phyloP scores from a whole-genome alignment of 2,329 filamentous ascomycete species.

The Talaromyces sp. region DNA sequence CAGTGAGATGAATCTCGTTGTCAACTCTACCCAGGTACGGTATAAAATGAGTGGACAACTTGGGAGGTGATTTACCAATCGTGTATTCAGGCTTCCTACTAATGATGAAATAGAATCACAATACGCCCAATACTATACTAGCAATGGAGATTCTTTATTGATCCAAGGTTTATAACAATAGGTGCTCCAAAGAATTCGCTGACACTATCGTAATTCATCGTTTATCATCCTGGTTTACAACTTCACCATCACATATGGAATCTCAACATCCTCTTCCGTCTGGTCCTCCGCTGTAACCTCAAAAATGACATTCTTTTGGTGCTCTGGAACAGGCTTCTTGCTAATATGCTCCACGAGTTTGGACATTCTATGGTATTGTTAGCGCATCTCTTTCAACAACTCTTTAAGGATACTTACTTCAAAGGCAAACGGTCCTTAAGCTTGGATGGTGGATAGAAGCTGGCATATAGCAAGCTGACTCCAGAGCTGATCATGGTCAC shows the following conservation, averaged over 20 bases:
- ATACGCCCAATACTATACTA: background rate
- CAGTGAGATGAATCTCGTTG: too few relatives aligned
- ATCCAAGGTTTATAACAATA: background rate
- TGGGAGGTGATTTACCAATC: background rate
- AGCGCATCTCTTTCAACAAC: constrained; percentile 20
- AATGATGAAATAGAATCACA: background rate
- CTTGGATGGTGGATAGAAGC: constrained; percentile 81
- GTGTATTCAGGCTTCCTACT: background rate
- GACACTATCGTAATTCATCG: background rate
- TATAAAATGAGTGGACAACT: background rate
- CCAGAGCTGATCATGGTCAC: constrained; percentile 97
- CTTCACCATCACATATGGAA: constrained; percentile 93
- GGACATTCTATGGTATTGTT: constrained; percentile 64
- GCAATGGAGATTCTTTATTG: background rate
- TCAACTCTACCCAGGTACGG: background rate
- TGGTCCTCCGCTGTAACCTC: constrained; percentile 90
- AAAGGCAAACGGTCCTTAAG: constrained; percentile 76
- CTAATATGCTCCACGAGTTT: constrained; percentile 82
- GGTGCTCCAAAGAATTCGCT: background rate
- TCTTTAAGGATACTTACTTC: constrained; percentile 50
- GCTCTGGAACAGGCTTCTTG: constrained; percentile 84
- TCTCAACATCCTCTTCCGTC: constrained; percentile 89
- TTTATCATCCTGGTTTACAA: constrained; percentile 35
- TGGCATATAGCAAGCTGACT: constrained; percentile 88
- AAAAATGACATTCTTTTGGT: constrained; percentile 94